Percentiles rank a stretch among this genome's conserved stretches.
Conservation (phyloP, 164 flowering plant genomes). For the Houttuynia cordata region DNA sequence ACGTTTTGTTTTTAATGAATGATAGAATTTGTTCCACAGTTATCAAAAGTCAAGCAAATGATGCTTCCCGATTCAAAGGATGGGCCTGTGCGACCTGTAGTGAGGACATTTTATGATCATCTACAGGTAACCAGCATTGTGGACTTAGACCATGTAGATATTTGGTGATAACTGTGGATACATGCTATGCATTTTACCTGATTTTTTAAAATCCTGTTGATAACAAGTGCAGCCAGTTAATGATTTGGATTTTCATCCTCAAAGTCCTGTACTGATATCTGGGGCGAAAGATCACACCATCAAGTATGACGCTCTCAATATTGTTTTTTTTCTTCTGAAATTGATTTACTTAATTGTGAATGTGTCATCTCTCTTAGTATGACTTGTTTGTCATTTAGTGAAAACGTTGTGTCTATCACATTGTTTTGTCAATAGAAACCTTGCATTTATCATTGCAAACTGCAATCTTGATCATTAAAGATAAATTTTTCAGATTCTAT, state of each 20-base stretch:
- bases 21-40: conserved; percentile 15
- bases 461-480: not conserved
- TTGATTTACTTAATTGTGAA: not conserved
- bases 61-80: conserved; percentile 68
- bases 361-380: not conserved
- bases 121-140: conserved; percentile 31
- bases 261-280: conserved; percentile 51
- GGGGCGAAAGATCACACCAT: conserved; percentile 82
- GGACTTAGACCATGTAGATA: not conserved
- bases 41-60: conserved; percentile 78
- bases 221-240: conserved; percentile 73
- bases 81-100: conserved; percentile 65
- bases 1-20: no score
- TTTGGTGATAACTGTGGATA: not conserved
- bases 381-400: no score
- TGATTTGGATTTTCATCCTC: conserved; percentile 92
- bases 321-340: not conserved
- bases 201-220: no score
- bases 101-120: conserved; percentile 81
- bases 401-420: no score
- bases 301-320: conserved; percentile 32
- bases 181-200: not conserved
- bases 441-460: not conserved
- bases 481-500: conserved; percentile 47
- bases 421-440: no score